These are phyloP conservation scores for Boletus subparvulus DNA, from an alignment of 768 basidiomycete species.

Conservation along the genomic window DNA sequence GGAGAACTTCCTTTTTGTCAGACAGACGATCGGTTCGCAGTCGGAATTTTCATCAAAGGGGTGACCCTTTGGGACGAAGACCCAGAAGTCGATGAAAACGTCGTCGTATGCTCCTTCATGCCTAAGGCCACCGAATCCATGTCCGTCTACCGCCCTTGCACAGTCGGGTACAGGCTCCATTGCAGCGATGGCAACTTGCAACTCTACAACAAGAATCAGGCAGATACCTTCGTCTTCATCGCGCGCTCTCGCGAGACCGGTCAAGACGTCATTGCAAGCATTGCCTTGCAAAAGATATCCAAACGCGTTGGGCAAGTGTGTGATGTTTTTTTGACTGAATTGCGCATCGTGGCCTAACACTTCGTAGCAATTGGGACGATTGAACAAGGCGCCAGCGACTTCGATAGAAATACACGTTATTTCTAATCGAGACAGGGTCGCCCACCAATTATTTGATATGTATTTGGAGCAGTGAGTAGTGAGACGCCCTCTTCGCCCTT, in stretches of 20 bases:
- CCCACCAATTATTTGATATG: conserved; percentile 66
- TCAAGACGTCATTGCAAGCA: conserved; percentile 53
- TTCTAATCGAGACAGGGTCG: conserved; percentile 63
- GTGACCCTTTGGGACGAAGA: conserved; percentile 58
- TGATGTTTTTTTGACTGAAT: neutral
- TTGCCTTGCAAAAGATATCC: conserved; percentile 64
- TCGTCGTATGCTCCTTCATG: conserved; percentile 65
- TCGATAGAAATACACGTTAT: conserved; percentile 67
- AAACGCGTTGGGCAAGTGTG: conserved; percentile 49
- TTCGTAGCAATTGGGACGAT: conserved; percentile 57
- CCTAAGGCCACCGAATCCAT: conserved; percentile 47
- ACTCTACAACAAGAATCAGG: conserved; percentile 52
- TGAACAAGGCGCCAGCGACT: conserved; percentile 50
- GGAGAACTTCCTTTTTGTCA: conserved; percentile 17
- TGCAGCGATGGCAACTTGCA: conserved; percentile 57
- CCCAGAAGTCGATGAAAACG: conserved; percentile 54
- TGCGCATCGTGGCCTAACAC: neutral
- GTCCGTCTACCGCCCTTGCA: conserved; percentile 51
- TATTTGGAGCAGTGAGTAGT: conserved; percentile 69
- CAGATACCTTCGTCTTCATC: conserved; percentile 60
- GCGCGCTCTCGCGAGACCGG: conserved; percentile 45
- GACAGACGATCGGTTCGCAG: conserved; percentile 61
- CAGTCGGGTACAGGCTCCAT: conserved; percentile 53
- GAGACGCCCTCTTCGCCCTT: conserved; percentile 19
- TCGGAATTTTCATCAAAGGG: conserved; percentile 65